Conservation (phyloP, 148 eudicot species). For the Silene uniflora region DNA sequence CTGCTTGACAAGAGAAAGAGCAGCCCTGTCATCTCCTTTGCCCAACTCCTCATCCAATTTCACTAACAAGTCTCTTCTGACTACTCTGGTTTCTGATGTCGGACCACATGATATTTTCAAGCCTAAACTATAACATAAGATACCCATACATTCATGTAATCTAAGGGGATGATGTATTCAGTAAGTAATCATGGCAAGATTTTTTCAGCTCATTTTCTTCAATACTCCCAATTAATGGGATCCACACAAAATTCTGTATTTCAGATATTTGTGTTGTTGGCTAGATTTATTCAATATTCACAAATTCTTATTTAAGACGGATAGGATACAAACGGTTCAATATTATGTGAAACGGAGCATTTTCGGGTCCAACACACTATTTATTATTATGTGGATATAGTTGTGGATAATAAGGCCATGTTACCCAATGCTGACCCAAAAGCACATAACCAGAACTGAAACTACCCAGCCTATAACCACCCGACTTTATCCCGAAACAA, state of each 20-base stretch:
- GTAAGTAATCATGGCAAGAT: neutral
- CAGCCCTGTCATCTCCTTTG: constrained; percentile 65
- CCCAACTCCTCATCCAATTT: constrained; percentile 60
- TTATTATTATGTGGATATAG: neutral
- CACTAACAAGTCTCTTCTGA: constrained; percentile 49
- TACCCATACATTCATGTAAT: constrained; percentile 24
- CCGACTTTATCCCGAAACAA: neutral
- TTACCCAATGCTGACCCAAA: neutral
- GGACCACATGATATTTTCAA: constrained; percentile 25
- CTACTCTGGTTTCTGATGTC: constrained; percentile 25
- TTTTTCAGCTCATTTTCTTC: constrained; percentile 2
- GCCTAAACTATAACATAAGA: constrained; percentile 3
- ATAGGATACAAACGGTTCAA: too few species aligned
- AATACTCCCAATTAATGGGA: neutral
- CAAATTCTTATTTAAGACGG: too few species aligned
- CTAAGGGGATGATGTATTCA: neutral
- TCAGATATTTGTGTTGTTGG: neutral
- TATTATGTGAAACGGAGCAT: neutral
- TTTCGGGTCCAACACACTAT: neutral
- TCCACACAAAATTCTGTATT: constrained; percentile 10
- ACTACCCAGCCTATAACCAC: neutral
- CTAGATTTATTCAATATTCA: neutral
- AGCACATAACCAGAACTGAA: too few species aligned
- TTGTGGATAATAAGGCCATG: neutral
- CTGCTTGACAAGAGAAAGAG: constrained; percentile 60